A percentile compares a stretch with the other conserved stretches of the same genome.
Evolutionary conservation across 2,329 filamentous ascomycete species (phyloP).

Genomic region (Aspergillus fumigatiaffinis): DNA sequence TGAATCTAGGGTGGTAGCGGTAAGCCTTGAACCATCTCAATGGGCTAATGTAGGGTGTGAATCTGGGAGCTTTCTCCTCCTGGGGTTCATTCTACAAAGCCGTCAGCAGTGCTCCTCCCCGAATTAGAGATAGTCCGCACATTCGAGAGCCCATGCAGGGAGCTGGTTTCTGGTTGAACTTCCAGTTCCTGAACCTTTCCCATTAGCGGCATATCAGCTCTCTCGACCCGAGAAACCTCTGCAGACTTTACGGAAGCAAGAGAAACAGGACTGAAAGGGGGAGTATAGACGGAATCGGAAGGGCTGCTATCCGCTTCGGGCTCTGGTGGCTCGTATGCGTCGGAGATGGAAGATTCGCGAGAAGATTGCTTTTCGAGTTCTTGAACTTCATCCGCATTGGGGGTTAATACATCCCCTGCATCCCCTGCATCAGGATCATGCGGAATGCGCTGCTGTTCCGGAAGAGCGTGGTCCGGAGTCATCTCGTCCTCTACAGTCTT

Average conservation of each 20-base stretch:
- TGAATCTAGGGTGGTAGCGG: conserved; percentile 80
- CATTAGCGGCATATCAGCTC: conserved; percentile 30
- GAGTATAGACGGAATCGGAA: conserved; percentile 31
- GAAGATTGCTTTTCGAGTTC: conserved; percentile 14
- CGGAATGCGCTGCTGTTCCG: conserved; percentile 3
- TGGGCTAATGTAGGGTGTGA: conserved; percentile 75
- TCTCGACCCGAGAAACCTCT: conserved; percentile 14
- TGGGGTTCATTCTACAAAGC: conserved; percentile 22
- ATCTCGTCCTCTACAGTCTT: conserved; percentile 1
- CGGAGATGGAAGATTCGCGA: conserved; percentile 39
- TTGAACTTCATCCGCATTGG: conserved; percentile 5
- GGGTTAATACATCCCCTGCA: conserved; percentile 1
- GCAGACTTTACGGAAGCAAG: conserved; percentile 27
- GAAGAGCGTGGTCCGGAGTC: conserved; percentile 5
- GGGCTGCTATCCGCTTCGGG: conserved; percentile 26
- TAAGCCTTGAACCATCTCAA: conserved; percentile 80
- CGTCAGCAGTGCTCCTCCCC: conserved; percentile 24
- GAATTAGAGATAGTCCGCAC: conserved; percentile 26
- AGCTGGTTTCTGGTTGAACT: conserved; percentile 16
- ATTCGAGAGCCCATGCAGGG: conserved; percentile 24
- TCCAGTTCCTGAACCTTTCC: conserved; percentile 25
- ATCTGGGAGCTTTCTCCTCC: conserved; percentile 23
- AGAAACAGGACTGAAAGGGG: conserved; percentile 43
- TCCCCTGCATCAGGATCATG: conserved; percentile 5
- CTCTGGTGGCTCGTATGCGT: conserved; percentile 56